Evolutionary conservation across 768 basidiomycete species (phyloP), one percentile per base, ranked within the genome.

Genomic region (Boletus fagicola): DNA sequence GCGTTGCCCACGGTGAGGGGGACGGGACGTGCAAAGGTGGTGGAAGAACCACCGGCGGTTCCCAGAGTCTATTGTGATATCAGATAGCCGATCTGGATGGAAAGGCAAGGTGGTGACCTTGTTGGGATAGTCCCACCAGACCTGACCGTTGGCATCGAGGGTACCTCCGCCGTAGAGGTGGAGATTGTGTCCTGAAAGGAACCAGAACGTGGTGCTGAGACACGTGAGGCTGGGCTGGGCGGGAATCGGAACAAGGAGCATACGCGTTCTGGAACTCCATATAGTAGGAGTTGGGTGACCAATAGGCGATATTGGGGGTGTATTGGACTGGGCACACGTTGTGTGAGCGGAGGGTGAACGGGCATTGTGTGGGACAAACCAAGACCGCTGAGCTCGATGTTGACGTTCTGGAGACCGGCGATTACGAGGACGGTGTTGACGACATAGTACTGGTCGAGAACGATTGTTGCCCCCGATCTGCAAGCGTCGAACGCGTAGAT

Each of bases 131-230:
- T 73, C 71, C 65, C 68, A 73, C 72, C 78, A 78, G 28, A 75
- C 72, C 60, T 80, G 80, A 5, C 79, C 78, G 49, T 78, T 79
- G 45, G 72, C 77, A 66, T 80, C 77, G 49, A 81, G 35, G 44
- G 58, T 63, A 42, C 79, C 80, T 39, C 78, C 77, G 40, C 80
- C 78, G 54, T 77, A 75, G 44, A 75, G 59, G 52, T 72, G 69
- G 50, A 75, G 62, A 56, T 73, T 68, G 45, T 73, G 59, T 1
- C 75, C 75, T 7, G 73, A 73, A 10, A 76, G 65, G 58, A 75
- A 73, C 76, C 75, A 78, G 58, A 70, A 75, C 5, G 77, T 77
- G 6, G 76, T 72, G 12, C 76, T 77, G 39, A 15, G 4, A 30
- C 22, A 36, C 33, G 26, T 55, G 38, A 44, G 44, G 13, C 45